Percentiles rank a stretch among this genome's conserved stretches.
These are phyloP conservation scores for Penicillium daleae DNA, from an alignment of 495 filamentous ascomycete genomes.

Conservation along the genomic window DNA sequence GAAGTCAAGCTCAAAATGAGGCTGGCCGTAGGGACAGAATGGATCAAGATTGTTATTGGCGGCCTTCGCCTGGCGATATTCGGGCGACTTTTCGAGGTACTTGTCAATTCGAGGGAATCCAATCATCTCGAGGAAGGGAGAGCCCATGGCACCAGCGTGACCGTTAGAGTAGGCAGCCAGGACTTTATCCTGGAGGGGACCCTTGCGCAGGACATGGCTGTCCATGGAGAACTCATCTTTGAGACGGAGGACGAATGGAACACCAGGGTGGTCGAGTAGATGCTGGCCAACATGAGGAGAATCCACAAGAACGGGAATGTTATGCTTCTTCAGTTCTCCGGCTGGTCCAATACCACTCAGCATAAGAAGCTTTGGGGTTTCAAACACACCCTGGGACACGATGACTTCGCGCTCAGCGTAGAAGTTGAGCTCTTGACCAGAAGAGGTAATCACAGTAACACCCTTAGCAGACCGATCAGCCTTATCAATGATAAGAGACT, in stretches of 20 bases:
- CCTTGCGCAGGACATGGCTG: conserved; percentile 47
- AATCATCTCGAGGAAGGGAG: conserved; percentile 53
- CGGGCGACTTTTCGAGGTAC: conserved; percentile 41
- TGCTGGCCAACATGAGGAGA: conserved; percentile 63
- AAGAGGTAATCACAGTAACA: conserved; percentile 49
- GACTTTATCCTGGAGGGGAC: conserved; percentile 22
- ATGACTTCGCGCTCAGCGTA: conserved; percentile 54
- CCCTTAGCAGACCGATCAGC: conserved; percentile 23
- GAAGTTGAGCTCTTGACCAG: conserved; percentile 13
- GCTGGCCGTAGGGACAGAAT: conserved; percentile 60
- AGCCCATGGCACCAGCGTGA: conserved; percentile 46
- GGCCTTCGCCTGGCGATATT: conserved; percentile 47
- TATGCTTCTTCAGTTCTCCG: conserved; percentile 43
- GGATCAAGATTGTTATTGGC: conserved; percentile 55
- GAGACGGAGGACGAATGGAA: conserved; percentile 52
- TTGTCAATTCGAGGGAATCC: conserved; percentile 54
- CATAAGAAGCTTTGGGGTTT: conserved; percentile 65
- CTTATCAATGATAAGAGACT: conserved; percentile 51
- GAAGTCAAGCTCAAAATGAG: conserved; percentile 68
- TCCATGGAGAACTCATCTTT: conserved; percentile 54
- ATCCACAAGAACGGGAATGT: conserved; percentile 52
- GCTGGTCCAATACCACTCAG: conserved; percentile 61
- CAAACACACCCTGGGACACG: conserved; percentile 59
- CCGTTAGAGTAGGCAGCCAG: conserved; percentile 45
- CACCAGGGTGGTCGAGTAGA: conserved; percentile 54